Base-by-base conservation (phyloP, 2,329 filamentous ascomycete species). In the Penicillium hordei region DNA sequence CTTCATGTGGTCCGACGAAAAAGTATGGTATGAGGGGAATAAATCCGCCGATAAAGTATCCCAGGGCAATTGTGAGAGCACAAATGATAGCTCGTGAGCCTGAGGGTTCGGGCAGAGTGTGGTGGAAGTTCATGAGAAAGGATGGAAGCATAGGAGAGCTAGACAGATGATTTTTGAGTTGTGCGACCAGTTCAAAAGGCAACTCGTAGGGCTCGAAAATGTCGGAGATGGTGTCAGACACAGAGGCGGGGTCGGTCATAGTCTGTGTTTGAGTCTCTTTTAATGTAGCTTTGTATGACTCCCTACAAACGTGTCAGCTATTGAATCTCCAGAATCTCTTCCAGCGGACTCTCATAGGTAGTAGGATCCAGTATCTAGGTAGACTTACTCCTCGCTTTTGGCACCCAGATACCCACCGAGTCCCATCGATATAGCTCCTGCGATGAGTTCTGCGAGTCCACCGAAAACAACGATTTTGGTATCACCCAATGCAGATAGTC, bases 401-500 rank as follows among this genome's bases (percentile, higher is more conserved):
- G 86, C 87, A 9, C 87, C 88, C 1, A 92, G 79, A 70, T 89
- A 91, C 7, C 86, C 89, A 25, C 89, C 88, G 6, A 92, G 78
- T 1, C 89, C 89, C 89, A 92, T 92, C 53, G 84, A 88, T 64
- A 92, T 90, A 64, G 87, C 86, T 19, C 89, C 89, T 0, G 87
- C 87, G 69, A 90, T 88, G 48, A 92, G 81, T 77, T 92, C 89
- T 5, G 89, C 89, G 31, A 90, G 78, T 7, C 89, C 89, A 51
- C 87, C 89, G 62, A 89, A 85, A 58, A 93, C 84, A 62, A 89
- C 86, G 4, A 88, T 82, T 48, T 81, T 82, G 33, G 85, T 86
- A 69, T 84, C 80, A n/a, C 86, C 86, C 45, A 89, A 77, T 2
- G 76, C 77, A 8, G 71, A 76, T 51, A 93, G 79, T 15, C 89